Base-by-base conservation (phyloP, 176 grass and related monocot genomes). In the Carex cristatella region DNA sequence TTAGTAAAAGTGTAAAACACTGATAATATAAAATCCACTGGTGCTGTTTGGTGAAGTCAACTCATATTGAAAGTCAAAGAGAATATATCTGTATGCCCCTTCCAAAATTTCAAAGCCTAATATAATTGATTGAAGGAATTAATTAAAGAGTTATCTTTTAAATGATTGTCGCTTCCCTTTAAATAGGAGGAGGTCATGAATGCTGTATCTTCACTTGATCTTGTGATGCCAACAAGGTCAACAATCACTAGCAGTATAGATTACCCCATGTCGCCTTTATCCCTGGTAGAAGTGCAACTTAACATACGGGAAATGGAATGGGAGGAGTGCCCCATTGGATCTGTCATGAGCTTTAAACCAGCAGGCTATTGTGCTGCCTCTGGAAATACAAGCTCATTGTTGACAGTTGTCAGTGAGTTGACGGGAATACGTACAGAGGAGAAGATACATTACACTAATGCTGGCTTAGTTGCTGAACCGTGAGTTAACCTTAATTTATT, bases 321-420 rank as follows among this genome's bases (percentile, higher is more conserved):
- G 80, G 37, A 68, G 28, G 80, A 83, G 80, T 68, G 80, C 40
- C 80, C 80, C n/a, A 83, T 68, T 65, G 80, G 80, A 83, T 83
- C 80, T 49, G 60, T 83, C 13, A 4, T 7, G 19, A 83, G 15
- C 60, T 31, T 53, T 65, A 31, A 83, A 14, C 61, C 80, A 77
- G 55, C 5, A 11, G 72, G 28, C 49, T 54, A 77, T 55, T 31
- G 3, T 77, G 46, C 72, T 56, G 49, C 49, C 27, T 77, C 72
- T 77, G 72, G 27, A 48, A 77, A 49, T 77, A 55, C 27, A 55
- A 77, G 27, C 27, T 55, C 18, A 5, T 19, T 73, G 38, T 49
- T 19, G 14, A 49, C 12, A 77, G 49, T 55, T 55, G 11, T 30
- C 27, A 77, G 49, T 77, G 72, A 30, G 27, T 77, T 77, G 72